phyloP scores from a whole-genome alignment of 1,284 basidiomycete genomes.

The Cryptococcus maquisensis region DNA sequence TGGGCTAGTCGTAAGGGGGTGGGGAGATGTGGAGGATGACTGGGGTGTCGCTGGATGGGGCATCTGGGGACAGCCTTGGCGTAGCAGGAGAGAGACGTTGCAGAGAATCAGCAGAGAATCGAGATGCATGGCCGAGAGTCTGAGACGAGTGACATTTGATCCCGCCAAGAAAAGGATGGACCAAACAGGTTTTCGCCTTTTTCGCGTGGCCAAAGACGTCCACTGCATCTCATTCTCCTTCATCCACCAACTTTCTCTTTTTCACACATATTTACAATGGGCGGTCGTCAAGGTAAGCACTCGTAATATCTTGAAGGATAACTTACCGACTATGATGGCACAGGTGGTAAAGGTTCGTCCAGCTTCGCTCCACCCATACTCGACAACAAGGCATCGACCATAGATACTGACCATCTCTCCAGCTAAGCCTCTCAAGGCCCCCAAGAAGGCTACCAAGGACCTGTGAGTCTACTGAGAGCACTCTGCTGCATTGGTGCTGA shows the following conservation, averaged over 20 bases:
- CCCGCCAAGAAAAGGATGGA: too few relatives aligned
- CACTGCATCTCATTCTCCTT: background rate
- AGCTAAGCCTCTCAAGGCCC: slow-evolving; percentile 23
- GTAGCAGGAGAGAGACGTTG: too few relatives aligned
- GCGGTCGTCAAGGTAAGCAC: slow-evolving; percentile 17
- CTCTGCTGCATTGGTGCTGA: background rate
- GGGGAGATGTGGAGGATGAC: too few relatives aligned
- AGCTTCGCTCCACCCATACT: background rate
- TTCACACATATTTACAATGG: slow-evolving; percentile 12
- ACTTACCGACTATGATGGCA: background rate
- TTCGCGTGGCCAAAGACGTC: too few relatives aligned
- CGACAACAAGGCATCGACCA: background rate
- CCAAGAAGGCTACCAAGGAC: slow-evolving; percentile 22
- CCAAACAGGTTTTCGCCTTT: too few relatives aligned
- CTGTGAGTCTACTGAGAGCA: slow-evolving; percentile 14
- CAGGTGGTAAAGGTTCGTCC: slow-evolving; percentile 21
- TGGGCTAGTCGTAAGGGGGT: too few relatives aligned
- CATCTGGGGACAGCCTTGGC: too few relatives aligned
- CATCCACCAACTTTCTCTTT: background rate
- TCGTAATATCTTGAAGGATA: background rate
- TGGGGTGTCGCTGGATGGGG: too few relatives aligned
- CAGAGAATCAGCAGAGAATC: too few relatives aligned
- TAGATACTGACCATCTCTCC: background rate
- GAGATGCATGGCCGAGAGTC: too few relatives aligned
- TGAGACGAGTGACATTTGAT: too few relatives aligned